Conservation (phyloP, 2,329 filamentous ascomycete species). For the Colletotrichum nymphaeae region DNA sequence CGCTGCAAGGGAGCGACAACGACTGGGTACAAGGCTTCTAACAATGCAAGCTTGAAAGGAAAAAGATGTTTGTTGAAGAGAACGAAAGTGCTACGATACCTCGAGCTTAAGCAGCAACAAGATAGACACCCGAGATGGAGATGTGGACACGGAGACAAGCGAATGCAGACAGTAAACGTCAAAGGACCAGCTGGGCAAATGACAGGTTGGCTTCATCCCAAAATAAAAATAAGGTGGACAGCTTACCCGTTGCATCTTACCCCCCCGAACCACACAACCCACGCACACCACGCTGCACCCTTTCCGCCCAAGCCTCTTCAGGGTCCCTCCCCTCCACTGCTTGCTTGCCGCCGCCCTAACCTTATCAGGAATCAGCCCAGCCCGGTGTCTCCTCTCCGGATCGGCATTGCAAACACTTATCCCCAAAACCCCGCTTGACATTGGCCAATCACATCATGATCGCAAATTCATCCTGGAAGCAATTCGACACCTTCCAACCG, state of each 20-base stretch:
- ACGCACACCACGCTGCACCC: neutral
- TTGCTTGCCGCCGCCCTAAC: slow-evolving; percentile 29
- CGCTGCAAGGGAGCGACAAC: neutral
- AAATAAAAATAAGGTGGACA: slow-evolving; percentile 36
- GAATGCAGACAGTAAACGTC: neutral
- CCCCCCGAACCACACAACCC: slow-evolving; percentile 12
- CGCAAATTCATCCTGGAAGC: slow-evolving; percentile 28
- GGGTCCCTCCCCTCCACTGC: slow-evolving; percentile 32
- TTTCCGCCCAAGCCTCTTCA: slow-evolving; percentile 25
- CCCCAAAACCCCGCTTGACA: slow-evolving; percentile 23
- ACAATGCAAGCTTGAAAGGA: neutral
- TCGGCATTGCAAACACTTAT: slow-evolving; percentile 25
- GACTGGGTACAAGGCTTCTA: neutral
- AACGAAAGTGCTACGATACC: neutral
- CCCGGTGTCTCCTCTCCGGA: slow-evolving; percentile 30
- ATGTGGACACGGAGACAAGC: slow-evolving; percentile 4
- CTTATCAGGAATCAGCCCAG: slow-evolving; percentile 34
- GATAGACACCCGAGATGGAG: neutral
- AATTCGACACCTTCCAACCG: neutral
- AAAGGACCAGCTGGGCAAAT: slow-evolving; percentile 19
- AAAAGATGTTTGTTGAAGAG: neutral
- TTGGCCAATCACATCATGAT: slow-evolving; percentile 35
- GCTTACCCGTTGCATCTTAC: slow-evolving; percentile 16
- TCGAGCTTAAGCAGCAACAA: neutral
- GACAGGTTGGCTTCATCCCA: slow-evolving; percentile 41